Conservation (phyloP, 805 yeast genomes). For the Pichia californica region DNA sequence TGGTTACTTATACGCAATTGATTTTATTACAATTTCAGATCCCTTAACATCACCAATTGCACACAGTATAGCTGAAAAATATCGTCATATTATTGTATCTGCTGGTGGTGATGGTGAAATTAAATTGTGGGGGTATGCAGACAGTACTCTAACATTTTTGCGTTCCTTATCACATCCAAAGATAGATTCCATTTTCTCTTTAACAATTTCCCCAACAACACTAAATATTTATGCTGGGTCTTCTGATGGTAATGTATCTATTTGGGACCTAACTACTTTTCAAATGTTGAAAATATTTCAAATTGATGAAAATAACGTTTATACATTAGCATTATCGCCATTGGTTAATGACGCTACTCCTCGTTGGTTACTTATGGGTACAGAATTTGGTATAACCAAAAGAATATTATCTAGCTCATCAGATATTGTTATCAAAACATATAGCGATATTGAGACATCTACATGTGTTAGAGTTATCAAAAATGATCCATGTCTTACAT, state of each 20-base stretch:
- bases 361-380: conserved; percentile 46
- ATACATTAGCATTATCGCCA: conserved; percentile 48
- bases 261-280: conserved; percentile 81
- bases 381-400: conserved; percentile 29
- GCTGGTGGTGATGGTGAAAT: conserved; percentile 91
- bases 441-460: conserved; percentile 23
- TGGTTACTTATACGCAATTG: conserved; percentile 79
- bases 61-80: conserved; percentile 22
- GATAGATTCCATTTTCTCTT: conserved; percentile 59
- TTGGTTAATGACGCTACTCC: conserved; percentile 26
- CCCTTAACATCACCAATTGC: conserved; percentile 18
- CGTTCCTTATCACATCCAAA: conserved; percentile 47
- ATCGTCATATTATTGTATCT: conserved; percentile 40
- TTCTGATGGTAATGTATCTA: conserved; percentile 63
- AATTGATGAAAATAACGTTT: conserved; percentile 43
- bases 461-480: conserved; percentile 9
- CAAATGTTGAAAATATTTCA: conserved; percentile 51
- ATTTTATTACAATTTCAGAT: conserved; percentile 23
- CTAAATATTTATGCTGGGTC: conserved; percentile 81
- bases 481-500: conserved; percentile 41
- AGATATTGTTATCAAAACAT: conserved; percentile 26
- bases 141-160: conserved; percentile 20
- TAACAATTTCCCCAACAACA: conserved; percentile 43
- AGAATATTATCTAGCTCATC: conserved; percentile 2
- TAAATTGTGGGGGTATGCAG: conserved; percentile 64